A percentile compares a stretch with the other conserved stretches of the same genome.
Conservation (phyloP, 306 rosid genomes). For the Cucurbita argyrosperma region DNA sequence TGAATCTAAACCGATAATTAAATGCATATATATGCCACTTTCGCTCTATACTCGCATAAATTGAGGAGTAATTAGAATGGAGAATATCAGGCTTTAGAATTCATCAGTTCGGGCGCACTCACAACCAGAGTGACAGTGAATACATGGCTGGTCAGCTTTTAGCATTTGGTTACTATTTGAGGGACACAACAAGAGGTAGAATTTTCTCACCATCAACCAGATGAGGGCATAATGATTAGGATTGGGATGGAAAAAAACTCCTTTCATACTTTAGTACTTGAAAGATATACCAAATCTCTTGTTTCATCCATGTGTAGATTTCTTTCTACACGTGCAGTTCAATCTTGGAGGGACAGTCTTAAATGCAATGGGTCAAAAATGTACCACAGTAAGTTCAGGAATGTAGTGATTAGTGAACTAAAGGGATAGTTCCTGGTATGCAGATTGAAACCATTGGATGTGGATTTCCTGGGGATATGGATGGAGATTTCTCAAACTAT, state of each 20-base stretch:
- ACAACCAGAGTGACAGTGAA: conserved; percentile 68
- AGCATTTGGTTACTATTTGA: conserved; percentile 59
- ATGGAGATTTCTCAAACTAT: background rate
- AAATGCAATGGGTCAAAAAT: conserved; percentile 80
- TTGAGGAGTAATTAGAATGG: background rate
- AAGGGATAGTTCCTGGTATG: conserved; percentile 80
- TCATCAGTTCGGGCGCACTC: background rate
- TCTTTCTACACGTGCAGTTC: conserved; percentile 86
- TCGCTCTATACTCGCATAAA: background rate
- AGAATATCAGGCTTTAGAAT: background rate
- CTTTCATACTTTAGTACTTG: conserved; percentile 83
- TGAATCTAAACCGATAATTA: background rate
- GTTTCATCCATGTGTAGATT: conserved; percentile 79
- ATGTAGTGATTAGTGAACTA: conserved; percentile 51
- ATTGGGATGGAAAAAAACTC: conserved; percentile 86
- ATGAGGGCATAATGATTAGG: conserved; percentile 80
- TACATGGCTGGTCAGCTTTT: conserved; percentile 94
- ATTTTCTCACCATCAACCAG: conserved; percentile 70
- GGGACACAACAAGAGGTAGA: conserved; percentile 48
- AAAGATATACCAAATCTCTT: conserved; percentile 73
- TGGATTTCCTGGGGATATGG: conserved; percentile 59
- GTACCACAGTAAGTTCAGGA: conserved; percentile 63
- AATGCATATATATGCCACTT: background rate
- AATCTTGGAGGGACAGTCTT: conserved; percentile 80
- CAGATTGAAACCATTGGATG: conserved; percentile 90